Evolutionary conservation across 208 protist species (phyloP), one percentile per base, ranked within the genome.

Genomic region (Tetramitus jugosus): DNA sequence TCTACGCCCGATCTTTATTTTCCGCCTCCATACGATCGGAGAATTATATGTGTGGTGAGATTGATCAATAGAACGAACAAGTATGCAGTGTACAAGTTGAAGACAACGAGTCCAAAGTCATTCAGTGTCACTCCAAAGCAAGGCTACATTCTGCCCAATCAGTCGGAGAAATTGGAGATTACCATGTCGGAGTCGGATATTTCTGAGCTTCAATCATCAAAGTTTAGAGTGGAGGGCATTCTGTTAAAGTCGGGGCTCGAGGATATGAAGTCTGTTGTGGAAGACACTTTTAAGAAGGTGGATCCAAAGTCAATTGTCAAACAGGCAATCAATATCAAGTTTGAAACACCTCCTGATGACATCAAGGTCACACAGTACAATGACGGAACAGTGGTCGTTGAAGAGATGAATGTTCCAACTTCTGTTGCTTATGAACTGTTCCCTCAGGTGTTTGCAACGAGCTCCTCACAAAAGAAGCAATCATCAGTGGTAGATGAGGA

Each of bases 121-220:
- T 74, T 53, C 37, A 53, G 33, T 8, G 67, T 74, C 2, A 74
- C 46, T 39, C 40, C 67, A 45, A 74, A 74, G 67, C 14, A 74
- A 7, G 67, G 67, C 14, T 14, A 53, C 23, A 29, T 43, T n/a
- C 6, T 2, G 37, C 67, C 67, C 8, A 33, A 52, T 37, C 3
- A 7, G 10, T 33, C 17, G 39, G 42, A n/a, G 3, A 43, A 53
- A 46, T 13, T 74, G 8, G 67, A 74, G 26, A n/a, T 74, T 4
- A 56, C 42, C 14, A 42, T 71, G 40, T 40, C 43, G 49, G 29
- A 71, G 31, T 23, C 35, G 20, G 35, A 29, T 20, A 35, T 29
- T 14, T 14, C 4, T 33, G 40, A 49, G 4, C n/a, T 37, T 8
- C 26, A 42, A 23, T 23, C 7, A 49, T 17, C 26, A 20, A 71